These are phyloP conservation scores for Pezicula neosporulosa DNA, from an alignment of 2,329 filamentous ascomycete genomes.

Conservation along the genomic window DNA sequence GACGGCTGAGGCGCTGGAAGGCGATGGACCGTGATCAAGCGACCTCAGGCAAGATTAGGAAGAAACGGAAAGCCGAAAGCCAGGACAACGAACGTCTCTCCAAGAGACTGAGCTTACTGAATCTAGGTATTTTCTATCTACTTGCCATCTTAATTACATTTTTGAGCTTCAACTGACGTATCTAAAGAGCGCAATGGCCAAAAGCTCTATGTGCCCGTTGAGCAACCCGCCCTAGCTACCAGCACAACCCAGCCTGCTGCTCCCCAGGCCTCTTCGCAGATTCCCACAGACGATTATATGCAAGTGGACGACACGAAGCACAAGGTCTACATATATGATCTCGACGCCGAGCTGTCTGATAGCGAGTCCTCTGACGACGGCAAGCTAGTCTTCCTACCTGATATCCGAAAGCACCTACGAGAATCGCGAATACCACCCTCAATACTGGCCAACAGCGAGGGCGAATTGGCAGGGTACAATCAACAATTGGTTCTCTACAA, in stretches of 20 bases:
- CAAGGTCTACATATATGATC: constrained; percentile 85
- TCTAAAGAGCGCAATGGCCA: constrained; percentile 55
- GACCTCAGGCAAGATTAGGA: constrained; percentile 20
- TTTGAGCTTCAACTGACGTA: constrained; percentile 15
- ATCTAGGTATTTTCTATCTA: constrained; percentile 60
- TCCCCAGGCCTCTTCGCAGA: constrained; percentile 11
- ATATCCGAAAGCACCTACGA: constrained; percentile 78
- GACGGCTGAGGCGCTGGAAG: constrained; percentile 11
- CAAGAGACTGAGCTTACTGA: constrained; percentile 79
- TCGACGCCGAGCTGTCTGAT: constrained; percentile 82
- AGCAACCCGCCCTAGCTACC: constrained; percentile 36
- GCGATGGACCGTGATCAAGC: constrained; percentile 26
- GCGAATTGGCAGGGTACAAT: constrained; percentile 50
- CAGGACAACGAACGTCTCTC: constrained; percentile 71
- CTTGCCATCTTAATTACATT: constrained; percentile 4
- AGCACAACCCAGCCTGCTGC: constrained; percentile 15
- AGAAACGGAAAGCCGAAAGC: constrained; percentile 57
- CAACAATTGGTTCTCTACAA: constrained; percentile 79
- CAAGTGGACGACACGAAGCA: constrained; percentile 79
- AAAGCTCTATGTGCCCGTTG: constrained; percentile 65
- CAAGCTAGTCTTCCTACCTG: constrained; percentile 74
- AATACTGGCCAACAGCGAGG: constrained; percentile 56
- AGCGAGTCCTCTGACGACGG: constrained; percentile 55
- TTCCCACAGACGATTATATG: constrained; percentile 59
- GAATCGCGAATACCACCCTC: constrained; percentile 61